phyloP scores from a whole-genome alignment of 495 filamentous ascomycete species.

The Astrothelium macrocarpum region DNA sequence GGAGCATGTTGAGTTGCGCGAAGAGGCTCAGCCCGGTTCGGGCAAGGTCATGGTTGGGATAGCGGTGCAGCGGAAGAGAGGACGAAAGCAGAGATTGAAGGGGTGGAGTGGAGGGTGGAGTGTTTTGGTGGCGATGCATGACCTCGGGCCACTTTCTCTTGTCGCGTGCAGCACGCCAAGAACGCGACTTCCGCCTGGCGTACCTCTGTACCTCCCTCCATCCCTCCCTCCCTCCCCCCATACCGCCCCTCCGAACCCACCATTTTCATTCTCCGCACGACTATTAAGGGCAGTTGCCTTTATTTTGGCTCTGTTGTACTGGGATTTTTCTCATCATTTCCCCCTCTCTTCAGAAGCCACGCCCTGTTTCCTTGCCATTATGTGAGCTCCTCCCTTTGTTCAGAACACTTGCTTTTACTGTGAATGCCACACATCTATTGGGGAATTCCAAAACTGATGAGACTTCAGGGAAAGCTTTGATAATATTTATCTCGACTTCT shows the following conservation, averaged over 20 bases:
- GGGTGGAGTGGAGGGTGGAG: background rate
- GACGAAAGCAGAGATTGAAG: background rate
- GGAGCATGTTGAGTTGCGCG: background rate
- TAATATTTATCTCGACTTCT: conserved; percentile 89
- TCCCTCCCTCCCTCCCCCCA: background rate
- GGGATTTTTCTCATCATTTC: background rate
- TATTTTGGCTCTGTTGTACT: too few relatives aligned
- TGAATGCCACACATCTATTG: background rate
- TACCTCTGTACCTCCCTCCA: background rate
- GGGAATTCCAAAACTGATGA: background rate
- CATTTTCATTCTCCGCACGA: too few relatives aligned
- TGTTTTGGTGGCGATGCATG: background rate
- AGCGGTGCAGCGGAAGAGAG: background rate
- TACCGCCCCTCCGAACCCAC: background rate
- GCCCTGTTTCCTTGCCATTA: background rate
- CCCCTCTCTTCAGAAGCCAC: background rate
- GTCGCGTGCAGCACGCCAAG: background rate
- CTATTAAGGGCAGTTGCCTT: too few relatives aligned
- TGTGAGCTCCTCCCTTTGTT: conserved; percentile 1
- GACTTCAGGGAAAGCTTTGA: conserved; percentile 77
- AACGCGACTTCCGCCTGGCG: background rate
- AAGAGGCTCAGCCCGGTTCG: background rate
- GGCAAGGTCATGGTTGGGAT: background rate
- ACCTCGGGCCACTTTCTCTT: background rate
- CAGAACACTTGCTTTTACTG: background rate